Base-by-base conservation (phyloP, 352 stramenopile genomes). In the Blastocystis hominis region DNA sequence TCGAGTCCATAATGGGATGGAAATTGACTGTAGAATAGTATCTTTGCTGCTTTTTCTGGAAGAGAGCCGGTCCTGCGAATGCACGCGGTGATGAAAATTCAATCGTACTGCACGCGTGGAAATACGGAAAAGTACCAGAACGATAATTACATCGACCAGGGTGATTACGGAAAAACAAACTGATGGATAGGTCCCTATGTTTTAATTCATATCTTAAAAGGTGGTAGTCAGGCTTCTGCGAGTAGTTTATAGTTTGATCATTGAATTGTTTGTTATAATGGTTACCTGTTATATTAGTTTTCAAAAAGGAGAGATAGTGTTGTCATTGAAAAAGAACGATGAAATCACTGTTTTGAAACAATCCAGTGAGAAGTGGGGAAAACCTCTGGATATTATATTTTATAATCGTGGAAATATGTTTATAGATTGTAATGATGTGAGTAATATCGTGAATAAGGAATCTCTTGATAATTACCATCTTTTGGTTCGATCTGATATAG, bases 131-230 rank as follows among this genome's bases (percentile, higher is more conserved):
- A 69, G 36, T 78, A 75, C 24, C 66, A 75, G 55, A 87, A 87
- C 36, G 77, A 78, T 44, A 87, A 87, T 50, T 87, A 87, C 54
- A 87, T 87, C 17, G 77, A 87, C 38, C 53, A 87, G 36, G 77
- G 77, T 75, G 53, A 6, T n/a, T 30, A 54, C 10, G 5, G 4
- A 4, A 6, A 30, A 34, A 0, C 34, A 36, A 5, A 61, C 4
- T 78, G 0, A 61, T 20, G 17, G 5, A 34, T 86, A 87, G 77
- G 77, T 69, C 77, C 77, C 40, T 87, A 63, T 77, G 77, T 87
- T n/a, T 59, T 87, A 9, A 64, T 87, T 36, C 77, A 87, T 30
- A 87, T 87, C 53, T 46, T 87, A 3, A 87, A 87, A 64, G 77
- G 77, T 13, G 77, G 77, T 30, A 84, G 55, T 47, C 72, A 61